Evolutionary conservation across 1,139 yeast species (phyloP).

Genomic region (Zygoascus sp.): DNA sequence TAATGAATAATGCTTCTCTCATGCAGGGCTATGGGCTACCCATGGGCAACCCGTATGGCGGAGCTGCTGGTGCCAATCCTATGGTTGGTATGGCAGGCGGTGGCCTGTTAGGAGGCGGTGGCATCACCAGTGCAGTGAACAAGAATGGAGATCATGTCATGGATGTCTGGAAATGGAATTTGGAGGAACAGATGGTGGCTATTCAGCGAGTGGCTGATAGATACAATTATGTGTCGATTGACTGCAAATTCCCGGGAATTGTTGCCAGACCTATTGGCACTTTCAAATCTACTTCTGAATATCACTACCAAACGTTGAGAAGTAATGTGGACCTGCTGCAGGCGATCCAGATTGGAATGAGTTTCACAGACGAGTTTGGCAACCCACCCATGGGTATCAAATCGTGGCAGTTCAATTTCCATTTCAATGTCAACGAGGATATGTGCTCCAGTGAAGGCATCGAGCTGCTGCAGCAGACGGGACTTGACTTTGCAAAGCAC

Average conservation of each 20-base stretch:
- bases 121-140: neutral
- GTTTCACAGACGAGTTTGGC: constrained; percentile 74
- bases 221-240: constrained; percentile 63
- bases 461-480: constrained; percentile 73
- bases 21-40: constrained; percentile 6
- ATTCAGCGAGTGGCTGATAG: constrained; percentile 67
- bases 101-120: constrained; percentile 7
- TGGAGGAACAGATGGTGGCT: constrained; percentile 73
- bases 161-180: constrained; percentile 80
- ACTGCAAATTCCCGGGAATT: constrained; percentile 94
- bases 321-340: constrained; percentile 83
- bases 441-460: constrained; percentile 80
- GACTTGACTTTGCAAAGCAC: constrained; percentile 75
- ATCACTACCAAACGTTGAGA: constrained; percentile 92
- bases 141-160: constrained; percentile 13
- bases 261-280: constrained; percentile 97
- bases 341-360: constrained; percentile 82
- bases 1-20: constrained; percentile 4
- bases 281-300: constrained; percentile 83
- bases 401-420: constrained; percentile 95
- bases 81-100: constrained; percentile 5
- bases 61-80: neutral
- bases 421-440: constrained; percentile 63
- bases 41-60: constrained; percentile 10
- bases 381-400: constrained; percentile 56